phyloP scores from a whole-genome alignment of 192 early-diverging fungal species.

The Podochytrium sp. region DNA sequence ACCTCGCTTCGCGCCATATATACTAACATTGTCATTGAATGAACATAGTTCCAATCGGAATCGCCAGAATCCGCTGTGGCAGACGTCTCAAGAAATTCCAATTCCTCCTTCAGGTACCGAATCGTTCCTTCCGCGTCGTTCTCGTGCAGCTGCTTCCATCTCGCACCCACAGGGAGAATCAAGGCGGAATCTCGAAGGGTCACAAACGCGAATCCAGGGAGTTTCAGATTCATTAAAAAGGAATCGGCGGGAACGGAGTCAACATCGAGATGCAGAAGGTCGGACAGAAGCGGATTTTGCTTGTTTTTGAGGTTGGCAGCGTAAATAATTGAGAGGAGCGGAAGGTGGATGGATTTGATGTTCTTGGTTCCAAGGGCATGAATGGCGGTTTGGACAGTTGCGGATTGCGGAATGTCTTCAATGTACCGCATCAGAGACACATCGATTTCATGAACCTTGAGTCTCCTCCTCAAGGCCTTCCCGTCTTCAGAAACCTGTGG shows the following conservation, averaged over 20 bases:
- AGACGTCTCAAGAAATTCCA: too few species aligned
- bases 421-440: conserved; percentile 10
- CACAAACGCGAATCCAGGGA: conserved; percentile 3
- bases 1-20: too few species aligned
- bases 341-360: background rate
- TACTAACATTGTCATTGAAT: conserved; percentile 31
- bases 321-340: conserved; percentile 2
- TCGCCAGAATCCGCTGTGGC: too few species aligned
- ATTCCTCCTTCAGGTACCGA: too few species aligned
- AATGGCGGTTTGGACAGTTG: background rate
- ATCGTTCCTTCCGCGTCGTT: too few species aligned
- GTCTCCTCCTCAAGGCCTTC: background rate
- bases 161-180: too few species aligned
- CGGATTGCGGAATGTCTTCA: background rate
- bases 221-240: background rate
- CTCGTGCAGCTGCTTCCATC: too few species aligned
- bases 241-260: too few species aligned
- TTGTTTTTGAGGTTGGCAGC: too few species aligned
- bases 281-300: conserved; percentile 1
- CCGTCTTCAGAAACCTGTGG: too few species aligned
- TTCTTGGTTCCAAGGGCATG: background rate
- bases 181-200: background rate
- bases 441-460: too few species aligned
- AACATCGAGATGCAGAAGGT: background rate
- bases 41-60: conserved; percentile 21